phyloP scores from a whole-genome alignment of 2,329 filamentous ascomycete genomes.

The Coniochaeta prunicola region DNA sequence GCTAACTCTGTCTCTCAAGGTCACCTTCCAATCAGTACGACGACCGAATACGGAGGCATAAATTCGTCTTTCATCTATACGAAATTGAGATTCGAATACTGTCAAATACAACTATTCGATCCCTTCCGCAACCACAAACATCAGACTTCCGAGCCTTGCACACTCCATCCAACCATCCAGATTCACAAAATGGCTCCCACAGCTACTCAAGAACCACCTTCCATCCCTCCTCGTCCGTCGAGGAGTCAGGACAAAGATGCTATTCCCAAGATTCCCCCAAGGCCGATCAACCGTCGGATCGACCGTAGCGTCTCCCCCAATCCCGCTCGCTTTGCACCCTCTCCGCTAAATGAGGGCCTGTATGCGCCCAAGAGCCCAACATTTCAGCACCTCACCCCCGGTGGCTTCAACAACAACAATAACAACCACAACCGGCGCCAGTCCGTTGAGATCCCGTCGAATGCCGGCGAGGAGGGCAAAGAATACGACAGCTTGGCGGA shows the following conservation, averaged over 20 bases:
- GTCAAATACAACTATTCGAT: not conserved
- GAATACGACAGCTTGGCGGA: slow-evolving; percentile 66
- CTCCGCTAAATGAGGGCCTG: slow-evolving; percentile 69
- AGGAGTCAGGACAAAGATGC: slow-evolving; percentile 40
- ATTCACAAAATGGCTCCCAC: slow-evolving; percentile 39
- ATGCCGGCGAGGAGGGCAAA: slow-evolving; percentile 76
- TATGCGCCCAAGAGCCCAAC: slow-evolving; percentile 41
- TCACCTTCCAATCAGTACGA: not conserved
- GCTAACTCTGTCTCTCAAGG: not conserved
- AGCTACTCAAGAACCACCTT: slow-evolving; percentile 40
- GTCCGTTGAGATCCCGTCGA: slow-evolving; percentile 72
- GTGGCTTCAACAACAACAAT: slow-evolving; percentile 28
- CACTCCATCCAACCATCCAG: not conserved
- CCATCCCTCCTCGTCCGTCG: slow-evolving; percentile 49
- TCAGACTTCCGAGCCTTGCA: not conserved
- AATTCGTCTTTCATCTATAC: not conserved
- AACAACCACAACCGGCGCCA: slow-evolving; percentile 54
- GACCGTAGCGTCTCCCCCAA: slow-evolving; percentile 73
- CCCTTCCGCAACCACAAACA: not conserved
- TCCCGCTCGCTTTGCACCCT: slow-evolving; percentile 73
- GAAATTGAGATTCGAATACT: not conserved
- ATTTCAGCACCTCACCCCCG: slow-evolving; percentile 16
- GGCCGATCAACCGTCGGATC: slow-evolving; percentile 60
- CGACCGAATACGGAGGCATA: not conserved
- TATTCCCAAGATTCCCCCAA: slow-evolving; percentile 69